Percentiles rank a stretch among this genome's conserved stretches.
These are phyloP conservation scores for Pugionium dolabratum DNA, from an alignment of 345 rosid genomes.

Conservation along the genomic window DNA sequence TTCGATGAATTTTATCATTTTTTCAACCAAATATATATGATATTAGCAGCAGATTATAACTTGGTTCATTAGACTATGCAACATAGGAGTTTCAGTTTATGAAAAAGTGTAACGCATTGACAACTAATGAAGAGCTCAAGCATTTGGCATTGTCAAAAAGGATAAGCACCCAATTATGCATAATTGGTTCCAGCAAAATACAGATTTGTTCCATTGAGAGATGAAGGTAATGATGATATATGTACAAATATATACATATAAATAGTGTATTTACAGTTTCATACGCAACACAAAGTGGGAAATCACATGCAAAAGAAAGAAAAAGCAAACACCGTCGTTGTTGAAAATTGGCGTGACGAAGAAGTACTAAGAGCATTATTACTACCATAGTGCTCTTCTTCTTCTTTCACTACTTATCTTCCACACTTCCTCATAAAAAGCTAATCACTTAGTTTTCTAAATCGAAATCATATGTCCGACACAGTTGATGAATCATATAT, in stretches of 20 bases:
- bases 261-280: slow-evolving; percentile 28
- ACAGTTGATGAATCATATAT: background rate
- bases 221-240: slow-evolving; percentile 35
- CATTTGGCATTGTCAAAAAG: slow-evolving; percentile 23
- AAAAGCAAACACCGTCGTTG: slow-evolving; percentile 35
- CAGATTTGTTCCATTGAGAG: slow-evolving; percentile 31
- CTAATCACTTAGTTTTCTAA: slow-evolving; percentile 25
- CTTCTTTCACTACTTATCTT: slow-evolving; percentile 20
- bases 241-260: slow-evolving; percentile 18
- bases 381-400: slow-evolving; percentile 35
- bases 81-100: background rate
- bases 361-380: slow-evolving; percentile 39
- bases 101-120: slow-evolving; percentile 21
- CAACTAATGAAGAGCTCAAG: slow-evolving; percentile 26
- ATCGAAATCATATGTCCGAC: slow-evolving; percentile 6
- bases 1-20: too few relatives aligned
- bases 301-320: slow-evolving; percentile 33
- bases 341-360: slow-evolving; percentile 38
- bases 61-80: background rate
- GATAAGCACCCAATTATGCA: slow-evolving; percentile 36
- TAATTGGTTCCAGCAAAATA: slow-evolving; percentile 36
- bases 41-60: too few relatives aligned
- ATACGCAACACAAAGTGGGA: slow-evolving; percentile 35
- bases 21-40: too few relatives aligned
- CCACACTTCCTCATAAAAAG: slow-evolving; percentile 29